Evolutionary conservation across 768 basidiomycete species (phyloP).

Genomic region (Clitopilus passeckerianus): DNA sequence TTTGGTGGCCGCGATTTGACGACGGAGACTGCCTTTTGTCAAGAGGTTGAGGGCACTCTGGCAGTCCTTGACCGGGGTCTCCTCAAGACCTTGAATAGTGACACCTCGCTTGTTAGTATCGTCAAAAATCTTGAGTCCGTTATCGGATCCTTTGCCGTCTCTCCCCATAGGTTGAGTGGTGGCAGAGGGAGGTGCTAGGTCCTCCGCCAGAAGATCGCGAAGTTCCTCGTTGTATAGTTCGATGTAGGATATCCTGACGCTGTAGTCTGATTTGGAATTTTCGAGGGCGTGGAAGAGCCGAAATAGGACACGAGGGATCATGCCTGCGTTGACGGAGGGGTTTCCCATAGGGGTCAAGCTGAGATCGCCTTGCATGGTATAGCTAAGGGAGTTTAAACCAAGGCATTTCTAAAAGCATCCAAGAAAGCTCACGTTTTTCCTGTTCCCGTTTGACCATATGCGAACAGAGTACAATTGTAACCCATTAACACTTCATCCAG

Average conservation of each 20-base stretch:
- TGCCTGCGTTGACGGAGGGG: slow-evolving; percentile 86
- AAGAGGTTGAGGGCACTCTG: slow-evolving; percentile 80
- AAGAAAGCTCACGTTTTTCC: slow-evolving; percentile 83
- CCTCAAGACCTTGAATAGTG: slow-evolving; percentile 93
- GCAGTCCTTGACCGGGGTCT: slow-evolving; percentile 77
- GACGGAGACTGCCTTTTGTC: slow-evolving; percentile 82
- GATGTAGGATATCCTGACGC: slow-evolving; percentile 90
- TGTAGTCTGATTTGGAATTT: slow-evolving; percentile 70
- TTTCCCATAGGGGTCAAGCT: slow-evolving; percentile 78
- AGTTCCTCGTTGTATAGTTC: slow-evolving; percentile 99
- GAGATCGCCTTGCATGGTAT: slow-evolving; percentile 98
- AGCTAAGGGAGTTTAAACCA: slow-evolving; percentile 31
- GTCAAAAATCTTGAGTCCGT: slow-evolving; percentile 86
- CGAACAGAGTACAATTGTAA: slow-evolving; percentile 97
- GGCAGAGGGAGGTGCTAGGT: slow-evolving; percentile 66
- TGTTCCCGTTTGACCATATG: slow-evolving; percentile 97
- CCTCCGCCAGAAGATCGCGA: slow-evolving; percentile 82
- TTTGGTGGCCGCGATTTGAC: slow-evolving; percentile 93
- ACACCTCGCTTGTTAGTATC: slow-evolving; percentile 86
- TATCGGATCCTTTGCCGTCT: slow-evolving; percentile 39
- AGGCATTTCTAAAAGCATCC: neutral
- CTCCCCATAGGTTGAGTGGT: slow-evolving; percentile 75
- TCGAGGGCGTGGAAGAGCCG: slow-evolving; percentile 89
- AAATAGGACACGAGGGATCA: slow-evolving; percentile 92
- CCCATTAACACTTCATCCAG: slow-evolving; percentile 91